Percentiles rank a stretch among this genome's conserved stretches.
Conservation (phyloP, 2,329 filamentous ascomycete species). For the Aspergillus hiratsukae region DNA sequence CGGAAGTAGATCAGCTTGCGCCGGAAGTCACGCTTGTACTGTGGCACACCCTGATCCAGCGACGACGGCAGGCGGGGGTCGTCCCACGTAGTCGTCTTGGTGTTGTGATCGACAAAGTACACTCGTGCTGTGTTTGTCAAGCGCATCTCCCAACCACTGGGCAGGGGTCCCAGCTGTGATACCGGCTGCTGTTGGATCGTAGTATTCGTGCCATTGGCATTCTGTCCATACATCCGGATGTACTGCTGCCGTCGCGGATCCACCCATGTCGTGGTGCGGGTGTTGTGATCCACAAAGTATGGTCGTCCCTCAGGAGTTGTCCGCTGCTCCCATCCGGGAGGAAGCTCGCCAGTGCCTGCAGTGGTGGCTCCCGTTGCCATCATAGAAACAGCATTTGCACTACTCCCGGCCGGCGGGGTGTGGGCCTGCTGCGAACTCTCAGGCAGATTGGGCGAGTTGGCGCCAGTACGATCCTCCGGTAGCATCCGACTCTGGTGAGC, state of each 20-base stretch:
- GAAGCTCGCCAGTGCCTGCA: constrained; percentile 88
- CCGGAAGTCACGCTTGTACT: constrained; percentile 98
- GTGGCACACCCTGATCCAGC: constrained; percentile 94
- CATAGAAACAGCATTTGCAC: constrained; percentile 66
- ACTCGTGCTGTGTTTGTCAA: constrained; percentile 96
- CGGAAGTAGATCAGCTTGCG: constrained; percentile 99
- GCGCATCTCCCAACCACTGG: constrained; percentile 99
- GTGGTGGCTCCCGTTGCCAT: constrained; percentile 94
- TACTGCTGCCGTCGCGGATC: constrained; percentile 96
- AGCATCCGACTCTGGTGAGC: constrained; percentile 93
- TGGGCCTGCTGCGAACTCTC: constrained; percentile 43
- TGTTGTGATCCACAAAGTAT: constrained; percentile 99
- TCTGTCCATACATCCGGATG: constrained; percentile 95
- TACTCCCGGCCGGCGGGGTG: constrained; percentile 43
- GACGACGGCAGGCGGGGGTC: constrained; percentile 93
- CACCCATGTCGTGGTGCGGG: constrained; percentile 96
- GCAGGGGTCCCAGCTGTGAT: constrained; percentile 88
- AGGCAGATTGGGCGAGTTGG: constrained; percentile 77
- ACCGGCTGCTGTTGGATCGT: constrained; percentile 96
- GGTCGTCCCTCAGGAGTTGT: constrained; percentile 91
- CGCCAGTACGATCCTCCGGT: constrained; percentile 89
- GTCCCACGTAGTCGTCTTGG: constrained; percentile 99
- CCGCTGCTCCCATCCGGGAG: constrained; percentile 92
- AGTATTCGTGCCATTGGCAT: constrained; percentile 66
- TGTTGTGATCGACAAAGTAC: constrained; percentile 99